phyloP scores from a whole-genome alignment of 495 filamentous ascomycete genomes.

The Penicillium taxi region DNA sequence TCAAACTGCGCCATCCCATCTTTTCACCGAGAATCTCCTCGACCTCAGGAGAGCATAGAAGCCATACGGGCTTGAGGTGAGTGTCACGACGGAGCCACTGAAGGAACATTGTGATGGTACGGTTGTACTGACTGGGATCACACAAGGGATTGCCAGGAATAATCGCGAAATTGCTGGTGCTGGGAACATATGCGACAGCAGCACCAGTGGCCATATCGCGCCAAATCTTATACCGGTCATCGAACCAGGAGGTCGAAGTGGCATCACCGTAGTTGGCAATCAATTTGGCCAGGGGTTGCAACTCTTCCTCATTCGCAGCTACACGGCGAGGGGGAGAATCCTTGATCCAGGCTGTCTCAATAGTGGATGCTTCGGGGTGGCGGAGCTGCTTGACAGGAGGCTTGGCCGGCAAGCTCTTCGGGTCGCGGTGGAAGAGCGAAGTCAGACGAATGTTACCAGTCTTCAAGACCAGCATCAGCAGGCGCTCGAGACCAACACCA shows the following conservation, averaged over 20 bases:
- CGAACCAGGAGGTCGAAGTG: slow-evolving; percentile 79
- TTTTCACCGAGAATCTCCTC: slow-evolving; percentile 67
- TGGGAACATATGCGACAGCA: slow-evolving; percentile 67
- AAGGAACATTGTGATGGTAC: slow-evolving; percentile 63
- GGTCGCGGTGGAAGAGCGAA: slow-evolving; percentile 77
- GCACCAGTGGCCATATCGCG: slow-evolving; percentile 68
- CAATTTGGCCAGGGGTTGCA: slow-evolving; percentile 69
- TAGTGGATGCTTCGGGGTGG: slow-evolving; percentile 71
- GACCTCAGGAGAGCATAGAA: slow-evolving; percentile 58
- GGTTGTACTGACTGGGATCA: slow-evolving; percentile 59
- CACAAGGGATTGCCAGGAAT: slow-evolving; percentile 78
- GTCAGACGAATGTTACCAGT: slow-evolving; percentile 85
- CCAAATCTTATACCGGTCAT: slow-evolving; percentile 76
- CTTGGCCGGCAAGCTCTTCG: slow-evolving; percentile 64
- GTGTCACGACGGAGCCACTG: slow-evolving; percentile 61
- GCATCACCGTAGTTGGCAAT: slow-evolving; percentile 87
- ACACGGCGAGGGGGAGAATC: slow-evolving; percentile 30
- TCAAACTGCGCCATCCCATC: slow-evolving; percentile 75
- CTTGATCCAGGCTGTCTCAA: slow-evolving; percentile 52
- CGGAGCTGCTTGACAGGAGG: slow-evolving; percentile 47
- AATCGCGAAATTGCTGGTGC: slow-evolving; percentile 63
- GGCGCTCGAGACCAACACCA: slow-evolving; percentile 81
- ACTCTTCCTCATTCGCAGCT: slow-evolving; percentile 39
- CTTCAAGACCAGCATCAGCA: slow-evolving; percentile 75
- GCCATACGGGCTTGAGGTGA: slow-evolving; percentile 73